These are phyloP conservation scores for Juglanconis sp. DNA, from an alignment of 2,329 filamentous ascomycete genomes.

Conservation along the genomic window DNA sequence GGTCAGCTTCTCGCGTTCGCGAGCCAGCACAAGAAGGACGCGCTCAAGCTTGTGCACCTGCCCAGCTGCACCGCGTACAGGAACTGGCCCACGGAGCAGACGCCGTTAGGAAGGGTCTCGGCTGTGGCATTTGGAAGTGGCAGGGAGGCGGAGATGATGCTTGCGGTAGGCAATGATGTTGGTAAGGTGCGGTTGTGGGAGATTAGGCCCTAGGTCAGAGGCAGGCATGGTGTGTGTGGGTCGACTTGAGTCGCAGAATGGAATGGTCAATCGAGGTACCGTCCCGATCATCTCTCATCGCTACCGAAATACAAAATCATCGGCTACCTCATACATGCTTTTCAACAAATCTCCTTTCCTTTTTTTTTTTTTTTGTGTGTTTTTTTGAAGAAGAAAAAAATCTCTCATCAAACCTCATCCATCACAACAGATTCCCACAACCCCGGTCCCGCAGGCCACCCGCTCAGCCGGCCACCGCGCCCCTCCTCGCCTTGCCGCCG, in stretches of 20 bases:
- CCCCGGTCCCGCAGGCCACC: neutral
- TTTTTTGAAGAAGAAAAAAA: no score
- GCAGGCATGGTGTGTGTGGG: neutral
- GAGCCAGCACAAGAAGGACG: conserved; percentile 83
- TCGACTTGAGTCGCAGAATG: neutral
- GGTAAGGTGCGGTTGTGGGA: conserved; percentile 92
- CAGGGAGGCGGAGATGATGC: conserved; percentile 50
- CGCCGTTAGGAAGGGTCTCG: conserved; percentile 80
- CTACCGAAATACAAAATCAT: neutral
- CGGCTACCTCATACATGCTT: neutral
- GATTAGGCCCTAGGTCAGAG: conserved; percentile 58
- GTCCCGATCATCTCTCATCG: neutral
- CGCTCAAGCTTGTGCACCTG: conserved; percentile 81
- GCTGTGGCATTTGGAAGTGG: conserved; percentile 65
- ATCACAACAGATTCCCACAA: neutral
- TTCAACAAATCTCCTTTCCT: no score
- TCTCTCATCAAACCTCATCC: no score
- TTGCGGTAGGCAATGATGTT: conserved; percentile 84
- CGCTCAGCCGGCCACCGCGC: neutral
- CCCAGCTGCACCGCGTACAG: conserved; percentile 90
- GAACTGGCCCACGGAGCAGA: conserved; percentile 94
- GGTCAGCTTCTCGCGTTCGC: conserved; percentile 86
- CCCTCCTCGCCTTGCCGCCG: neutral
- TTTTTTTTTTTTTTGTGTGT: no score
- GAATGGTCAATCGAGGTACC: no score